Conservation (phyloP, 192 early-diverging fungal genomes). For the Allomyces macrogynus region DNA sequence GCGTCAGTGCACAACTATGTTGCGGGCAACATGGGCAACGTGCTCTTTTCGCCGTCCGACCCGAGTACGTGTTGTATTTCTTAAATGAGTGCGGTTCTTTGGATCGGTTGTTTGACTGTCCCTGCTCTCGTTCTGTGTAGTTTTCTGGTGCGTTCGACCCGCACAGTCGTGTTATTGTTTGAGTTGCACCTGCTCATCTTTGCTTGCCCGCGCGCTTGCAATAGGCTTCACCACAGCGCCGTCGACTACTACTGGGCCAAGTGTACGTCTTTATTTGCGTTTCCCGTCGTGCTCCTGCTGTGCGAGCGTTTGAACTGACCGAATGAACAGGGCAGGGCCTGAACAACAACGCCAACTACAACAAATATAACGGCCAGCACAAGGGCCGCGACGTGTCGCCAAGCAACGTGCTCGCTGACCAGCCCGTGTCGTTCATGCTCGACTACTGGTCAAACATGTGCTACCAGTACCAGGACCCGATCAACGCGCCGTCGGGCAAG, state of each 20-base stretch:
- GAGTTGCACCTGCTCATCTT: no score
- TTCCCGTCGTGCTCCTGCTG: no score
- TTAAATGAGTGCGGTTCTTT: no score
- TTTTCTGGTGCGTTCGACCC: no score
- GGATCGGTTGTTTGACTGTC: no score
- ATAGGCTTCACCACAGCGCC: neutral
- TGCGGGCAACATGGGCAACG: neutral
- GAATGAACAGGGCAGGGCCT: neutral
- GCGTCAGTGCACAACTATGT: neutral
- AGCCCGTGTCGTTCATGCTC: neutral
- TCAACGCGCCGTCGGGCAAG: neutral
- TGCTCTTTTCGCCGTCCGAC: neutral
- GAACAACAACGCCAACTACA: neutral
- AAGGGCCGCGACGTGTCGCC: neutral
- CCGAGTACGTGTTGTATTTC: neutral
- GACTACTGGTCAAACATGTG: neutral
- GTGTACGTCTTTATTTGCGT: neutral
- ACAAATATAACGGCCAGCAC: neutral
- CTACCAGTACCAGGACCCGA: neutral
- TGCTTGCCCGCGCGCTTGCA: neutral
- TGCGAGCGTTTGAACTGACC: no score
- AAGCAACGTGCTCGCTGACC: neutral
- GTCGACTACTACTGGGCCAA: neutral
- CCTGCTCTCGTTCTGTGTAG: no score
- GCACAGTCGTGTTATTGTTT: no score